A percentile compares a stretch with the other conserved stretches of the same genome.
Evolutionary conservation across 306 rosid species (phyloP).

Genomic region (Rosa persica): DNA sequence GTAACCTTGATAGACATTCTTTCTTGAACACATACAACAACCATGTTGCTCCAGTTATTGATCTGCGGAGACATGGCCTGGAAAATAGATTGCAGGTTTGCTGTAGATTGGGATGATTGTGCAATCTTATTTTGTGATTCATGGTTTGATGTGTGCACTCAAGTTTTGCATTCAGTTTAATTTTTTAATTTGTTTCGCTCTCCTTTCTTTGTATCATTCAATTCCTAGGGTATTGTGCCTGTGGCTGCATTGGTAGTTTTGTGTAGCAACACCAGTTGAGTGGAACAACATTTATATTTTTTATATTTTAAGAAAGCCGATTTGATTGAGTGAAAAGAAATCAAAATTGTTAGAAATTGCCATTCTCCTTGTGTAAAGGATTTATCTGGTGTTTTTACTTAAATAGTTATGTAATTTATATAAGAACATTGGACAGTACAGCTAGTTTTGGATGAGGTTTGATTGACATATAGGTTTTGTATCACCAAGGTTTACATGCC

Average conservation of each 20-base stretch:
- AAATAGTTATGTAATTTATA: too few species aligned
- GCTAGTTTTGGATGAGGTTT: too few species aligned
- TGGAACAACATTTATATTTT: background rate
- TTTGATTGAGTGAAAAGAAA: slow-evolving; percentile 8
- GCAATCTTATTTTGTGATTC: slow-evolving; percentile 17
- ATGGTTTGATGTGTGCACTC: slow-evolving; percentile 25
- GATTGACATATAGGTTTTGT: too few species aligned
- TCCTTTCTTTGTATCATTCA: background rate
- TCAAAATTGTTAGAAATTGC: background rate
- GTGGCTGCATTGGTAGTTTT: slow-evolving; percentile 25
- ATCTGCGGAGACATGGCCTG: background rate
- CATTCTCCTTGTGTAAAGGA: background rate
- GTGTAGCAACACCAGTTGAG: background rate
- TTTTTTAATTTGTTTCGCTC: background rate
- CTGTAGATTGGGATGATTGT: slow-evolving; percentile 16
- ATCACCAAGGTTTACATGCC: too few species aligned
- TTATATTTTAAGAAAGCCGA: background rate
- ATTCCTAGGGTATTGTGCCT: slow-evolving; percentile 15
- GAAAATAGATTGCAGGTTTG: slow-evolving; percentile 11
- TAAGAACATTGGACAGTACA: too few species aligned
- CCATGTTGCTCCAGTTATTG: slow-evolving; percentile 18
- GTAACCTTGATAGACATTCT: slow-evolving; percentile 5
- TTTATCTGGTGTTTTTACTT: background rate
- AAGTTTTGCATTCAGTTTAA: slow-evolving; percentile 19
- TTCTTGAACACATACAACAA: slow-evolving; percentile 18